phyloP scores from a whole-genome alignment of 2,329 filamentous ascomycete genomes.

The Fusarium nodosum region DNA sequence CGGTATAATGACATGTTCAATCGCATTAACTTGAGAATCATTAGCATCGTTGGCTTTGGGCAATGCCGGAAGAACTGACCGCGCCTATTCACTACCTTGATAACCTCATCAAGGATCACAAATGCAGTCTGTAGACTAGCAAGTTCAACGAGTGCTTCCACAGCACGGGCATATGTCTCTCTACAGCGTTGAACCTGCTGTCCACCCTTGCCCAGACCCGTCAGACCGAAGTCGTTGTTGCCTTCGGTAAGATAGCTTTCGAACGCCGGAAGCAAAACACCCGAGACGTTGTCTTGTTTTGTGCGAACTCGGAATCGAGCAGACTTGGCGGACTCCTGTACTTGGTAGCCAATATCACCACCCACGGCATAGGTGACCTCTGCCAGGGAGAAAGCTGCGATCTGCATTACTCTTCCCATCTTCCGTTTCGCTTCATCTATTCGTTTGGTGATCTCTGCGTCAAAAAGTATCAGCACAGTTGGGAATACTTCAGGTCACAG shows the following conservation, averaged over 20 bases:
- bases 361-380: conserved; percentile 98
- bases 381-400: conserved; percentile 95
- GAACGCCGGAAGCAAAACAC: conserved; percentile 93
- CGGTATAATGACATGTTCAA: conserved; percentile 97
- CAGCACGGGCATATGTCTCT: conserved; percentile 95
- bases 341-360: conserved; percentile 95
- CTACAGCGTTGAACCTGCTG: conserved; percentile 96
- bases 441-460: conserved; percentile 88
- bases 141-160: conserved; percentile 94
- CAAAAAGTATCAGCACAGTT: conserved; percentile 28
- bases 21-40: conserved; percentile 81
- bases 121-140: conserved; percentile 97
- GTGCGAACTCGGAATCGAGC: conserved; percentile 93
- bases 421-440: conserved; percentile 99
- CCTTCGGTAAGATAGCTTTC: conserved; percentile 91
- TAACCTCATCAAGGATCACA: conserved; percentile 97
- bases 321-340: conserved; percentile 94
- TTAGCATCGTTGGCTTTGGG: conserved; percentile 3
- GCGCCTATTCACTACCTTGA: conserved; percentile 98
- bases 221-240: conserved; percentile 95
- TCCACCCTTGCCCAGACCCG: conserved; percentile 94
- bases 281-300: conserved; percentile 98
- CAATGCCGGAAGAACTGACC: conserved; percentile 61
- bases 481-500: conserved; percentile 11
- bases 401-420: conserved; percentile 99